Base-by-base conservation (phyloP, 1,284 basidiomycete genomes). In the Chiua sp. region DNA sequence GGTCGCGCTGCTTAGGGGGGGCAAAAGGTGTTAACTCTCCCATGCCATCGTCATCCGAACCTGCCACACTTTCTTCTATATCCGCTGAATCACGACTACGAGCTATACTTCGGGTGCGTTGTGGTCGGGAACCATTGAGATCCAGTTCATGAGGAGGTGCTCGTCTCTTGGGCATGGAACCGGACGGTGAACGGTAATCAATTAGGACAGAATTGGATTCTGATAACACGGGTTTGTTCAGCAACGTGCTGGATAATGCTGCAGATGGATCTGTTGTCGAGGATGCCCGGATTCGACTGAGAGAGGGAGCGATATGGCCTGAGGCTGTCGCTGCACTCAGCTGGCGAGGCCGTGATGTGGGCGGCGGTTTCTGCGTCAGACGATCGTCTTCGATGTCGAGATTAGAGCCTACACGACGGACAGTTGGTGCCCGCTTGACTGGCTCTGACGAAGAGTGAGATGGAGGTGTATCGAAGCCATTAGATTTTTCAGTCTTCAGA, bases 1-100 rank as follows among this genome's bases (percentile, higher is more conserved):
- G 68, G 35, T 71, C 71, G 46, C 63, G 62, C 51, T 68, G 68
- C 53, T 72, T 75, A 51, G 74, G 70, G 51, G 72, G 68, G 28
- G 63, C 63, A 30, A 65, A 61, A 63, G 58, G 62, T 59, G 58
- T 66, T 42, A 65, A 39, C 35, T 64, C 67, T 30, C 70, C 72
- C 57, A 66, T 63, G 44, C 47, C 72, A 63, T 56, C 72, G 56
- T 84, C 85, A 63, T 88, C 90, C 18, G 83, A 88, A 48, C 81
- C 86, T 48, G 79, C 83, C 85, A 91, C 87, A 44, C 91, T 74
- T 60, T 91, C 90, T 68, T 92, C 91, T 62, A 91, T 68, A 69
- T 91, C 87, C 62, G 92, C 68, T 13, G 88, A 90, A 69, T 91
- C 91, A 46, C 82, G 78, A 65, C 86, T 85, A 50, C 78, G 79